Conservation (phyloP, 345 rosid genomes). For the Acer campestre region DNA sequence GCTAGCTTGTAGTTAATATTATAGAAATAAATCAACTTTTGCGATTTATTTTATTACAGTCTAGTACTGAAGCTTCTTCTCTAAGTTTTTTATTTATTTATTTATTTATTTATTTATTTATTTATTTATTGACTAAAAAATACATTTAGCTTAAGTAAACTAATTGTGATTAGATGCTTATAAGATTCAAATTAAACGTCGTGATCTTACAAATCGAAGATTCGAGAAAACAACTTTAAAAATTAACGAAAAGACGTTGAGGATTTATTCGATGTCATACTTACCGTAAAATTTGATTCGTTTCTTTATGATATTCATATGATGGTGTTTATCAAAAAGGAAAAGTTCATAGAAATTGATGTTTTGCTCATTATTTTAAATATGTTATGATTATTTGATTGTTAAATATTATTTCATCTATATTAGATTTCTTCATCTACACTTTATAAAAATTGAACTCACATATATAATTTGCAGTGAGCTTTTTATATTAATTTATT, state of each 20-base stretch:
- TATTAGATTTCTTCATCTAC: no score
- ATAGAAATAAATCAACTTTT: no score
- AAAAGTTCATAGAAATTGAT: background rate
- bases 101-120: no score
- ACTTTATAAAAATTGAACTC: no score
- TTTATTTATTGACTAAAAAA: constrained; percentile 3
- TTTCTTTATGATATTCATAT: background rate
- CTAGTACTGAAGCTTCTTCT: constrained; percentile 10
- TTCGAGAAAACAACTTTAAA: background rate
- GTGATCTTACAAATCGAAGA: background rate
- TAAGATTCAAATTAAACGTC: constrained; percentile 7
- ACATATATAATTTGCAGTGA: no score
- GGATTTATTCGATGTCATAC: background rate
- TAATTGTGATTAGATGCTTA: constrained; percentile 8
- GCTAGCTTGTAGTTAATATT: no score
- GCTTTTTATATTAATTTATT: no score
- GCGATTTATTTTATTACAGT: no score
- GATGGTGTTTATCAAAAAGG: background rate
- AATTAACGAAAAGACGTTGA: background rate
- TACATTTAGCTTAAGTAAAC: constrained; percentile 1
- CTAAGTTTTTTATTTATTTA: background rate
- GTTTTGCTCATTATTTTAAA: no score
- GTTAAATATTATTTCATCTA: no score
- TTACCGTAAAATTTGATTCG: background rate
- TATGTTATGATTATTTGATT: no score